phyloP scores from a whole-genome alignment of 1,284 basidiomycete species.

The Apiotrichum sp. region DNA sequence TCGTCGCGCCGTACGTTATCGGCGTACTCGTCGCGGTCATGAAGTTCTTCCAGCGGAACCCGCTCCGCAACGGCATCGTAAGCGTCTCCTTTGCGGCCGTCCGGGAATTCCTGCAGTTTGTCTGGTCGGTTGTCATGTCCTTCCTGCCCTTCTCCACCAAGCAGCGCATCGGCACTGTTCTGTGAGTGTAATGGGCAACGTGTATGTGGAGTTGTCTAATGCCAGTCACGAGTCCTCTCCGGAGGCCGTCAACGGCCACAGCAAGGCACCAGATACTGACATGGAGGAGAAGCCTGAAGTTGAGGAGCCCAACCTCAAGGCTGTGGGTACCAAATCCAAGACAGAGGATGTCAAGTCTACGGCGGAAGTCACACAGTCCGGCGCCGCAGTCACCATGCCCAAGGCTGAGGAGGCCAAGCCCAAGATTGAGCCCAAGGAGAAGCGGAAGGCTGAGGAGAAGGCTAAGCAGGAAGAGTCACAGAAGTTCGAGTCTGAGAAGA shows the following conservation, averaged over 20 bases:
- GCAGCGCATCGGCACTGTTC: background rate
- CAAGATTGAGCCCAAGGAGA: background rate
- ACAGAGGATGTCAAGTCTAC: background rate
- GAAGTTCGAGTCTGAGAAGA: background rate
- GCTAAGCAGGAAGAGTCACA: background rate
- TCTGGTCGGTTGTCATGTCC: background rate
- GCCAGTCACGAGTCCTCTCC: background rate
- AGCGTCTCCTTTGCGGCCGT: constrained; percentile 18
- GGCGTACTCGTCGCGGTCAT: constrained; percentile 17
- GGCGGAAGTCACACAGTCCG: background rate
- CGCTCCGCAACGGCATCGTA: constrained; percentile 20
- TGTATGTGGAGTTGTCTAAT: background rate
- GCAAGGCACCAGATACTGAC: background rate
- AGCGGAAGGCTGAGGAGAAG: background rate
- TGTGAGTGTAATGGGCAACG: background rate
- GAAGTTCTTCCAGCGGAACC: constrained; percentile 29
- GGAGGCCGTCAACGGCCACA: background rate
- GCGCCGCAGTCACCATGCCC: too few relatives aligned
- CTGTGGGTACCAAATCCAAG: background rate
- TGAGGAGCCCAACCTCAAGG: too few relatives aligned
- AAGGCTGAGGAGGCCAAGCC: background rate
- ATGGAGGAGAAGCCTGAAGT: background rate
- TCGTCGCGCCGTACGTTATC: constrained; percentile 18
- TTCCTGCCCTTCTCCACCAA: background rate
- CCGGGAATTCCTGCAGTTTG: constrained; percentile 13